Evolutionary conservation across 2,329 filamentous ascomycete genomes (phyloP), one percentile per base, ranked within the genome.

Genomic region (Ophiocordyceps unilateralis): DNA sequence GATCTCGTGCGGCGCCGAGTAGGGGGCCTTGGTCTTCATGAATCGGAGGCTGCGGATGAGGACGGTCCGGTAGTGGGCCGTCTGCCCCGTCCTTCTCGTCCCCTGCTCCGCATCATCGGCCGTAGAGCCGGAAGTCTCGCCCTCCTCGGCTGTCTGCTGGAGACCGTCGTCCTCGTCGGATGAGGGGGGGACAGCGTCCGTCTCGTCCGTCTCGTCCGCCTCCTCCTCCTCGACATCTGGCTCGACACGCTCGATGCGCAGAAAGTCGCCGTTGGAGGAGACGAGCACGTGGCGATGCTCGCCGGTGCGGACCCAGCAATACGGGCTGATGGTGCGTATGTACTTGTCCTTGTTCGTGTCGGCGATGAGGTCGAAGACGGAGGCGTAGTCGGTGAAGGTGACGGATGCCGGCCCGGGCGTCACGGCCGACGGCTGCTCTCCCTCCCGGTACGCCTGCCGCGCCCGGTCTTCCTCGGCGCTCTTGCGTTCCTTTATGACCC

Each of bases 321-420:
- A 67, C 14, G 68, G 69, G 55, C 86, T 94, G 19, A 93, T 66
- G 15, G 72, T 66, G 39, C 85, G 77, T 47, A 96, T 87, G 54
- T 88, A 81, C 39, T 70, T 69, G 53, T 96, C 89, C 23, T 75
- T 76, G 3, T 78, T 81, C 1, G 78, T 81, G 57, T 96, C 89
- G 39, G 80, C 72, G 30, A 98, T 81, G 14, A 98, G 72, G 53
- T 96, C 91, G 49, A 87, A 80, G n/a, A 98, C 78, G 2, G 82
- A 89, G 45, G 83, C 82, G 58, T 96, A 98, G 51, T 94, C 85
- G 8, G 84, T 89, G 54, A 96, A 93, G 0, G 76, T 81, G 24
- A 95, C 65, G 19, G 68, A 71, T 4, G 56, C 57, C 15, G 32
- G 32, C n/a, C 9, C 15, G 32, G 32, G n/a, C 5, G 28, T 14